Conservation (phyloP, 1,284 basidiomycete species). For the Tilletia setariae region DNA sequence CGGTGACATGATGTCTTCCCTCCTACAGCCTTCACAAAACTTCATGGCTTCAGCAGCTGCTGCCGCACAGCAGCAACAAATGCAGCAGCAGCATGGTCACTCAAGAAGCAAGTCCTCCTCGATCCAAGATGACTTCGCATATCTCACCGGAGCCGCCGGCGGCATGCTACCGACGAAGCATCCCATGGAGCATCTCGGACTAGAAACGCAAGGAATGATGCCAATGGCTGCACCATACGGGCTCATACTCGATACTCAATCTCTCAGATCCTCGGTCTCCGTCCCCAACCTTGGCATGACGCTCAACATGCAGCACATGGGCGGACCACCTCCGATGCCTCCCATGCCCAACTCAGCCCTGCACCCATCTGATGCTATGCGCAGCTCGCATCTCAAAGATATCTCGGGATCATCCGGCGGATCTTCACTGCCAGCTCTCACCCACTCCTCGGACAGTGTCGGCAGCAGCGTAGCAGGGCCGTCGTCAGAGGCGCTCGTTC, state of each 20-base stretch:
- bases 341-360: background rate
- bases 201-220: background rate
- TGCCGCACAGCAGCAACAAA: background rate
- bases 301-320: slow-evolving; percentile 9
- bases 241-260: slow-evolving; percentile 2
- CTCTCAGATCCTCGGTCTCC: slow-evolving; percentile 10
- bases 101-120: background rate
- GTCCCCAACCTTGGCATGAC: slow-evolving; percentile 9
- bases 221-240: background rate
- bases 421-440: slow-evolving; percentile 3
- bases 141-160: background rate
- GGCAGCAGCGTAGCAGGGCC: slow-evolving; percentile 7
- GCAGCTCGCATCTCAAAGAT: background rate
- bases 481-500: slow-evolving; percentile 3
- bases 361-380: background rate
- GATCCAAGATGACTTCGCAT: slow-evolving; percentile 1
- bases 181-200: background rate
- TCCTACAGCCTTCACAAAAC: background rate
- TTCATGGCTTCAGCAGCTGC: background rate
- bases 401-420: background rate
- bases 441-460: slow-evolving; percentile 1
- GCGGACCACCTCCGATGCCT: background rate
- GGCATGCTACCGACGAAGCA: background rate
- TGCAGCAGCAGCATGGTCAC: slow-evolving; percentile 3
- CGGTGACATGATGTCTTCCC: slow-evolving; percentile 3